These are phyloP conservation scores for Penicillium silybi DNA, from an alignment of 495 filamentous ascomycete species.

Conservation along the genomic window DNA sequence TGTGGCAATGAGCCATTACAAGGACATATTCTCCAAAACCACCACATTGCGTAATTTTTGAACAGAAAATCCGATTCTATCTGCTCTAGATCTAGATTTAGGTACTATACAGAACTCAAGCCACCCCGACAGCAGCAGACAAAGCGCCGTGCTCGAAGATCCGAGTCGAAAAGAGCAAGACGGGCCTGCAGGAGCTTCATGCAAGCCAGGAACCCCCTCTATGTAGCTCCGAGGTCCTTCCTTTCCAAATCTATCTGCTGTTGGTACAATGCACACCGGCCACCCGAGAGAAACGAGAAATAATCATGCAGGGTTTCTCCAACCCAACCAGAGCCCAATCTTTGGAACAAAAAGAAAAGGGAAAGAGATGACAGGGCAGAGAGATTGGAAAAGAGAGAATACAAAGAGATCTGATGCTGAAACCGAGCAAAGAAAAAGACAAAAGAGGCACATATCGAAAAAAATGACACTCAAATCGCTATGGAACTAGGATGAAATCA, in stretches of 20 bases:
- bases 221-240: constrained; percentile 1
- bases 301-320: constrained; percentile 9
- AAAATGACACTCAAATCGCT: constrained; percentile 28
- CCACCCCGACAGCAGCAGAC: neutral
- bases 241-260: constrained; percentile 33
- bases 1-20: no score
- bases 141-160: constrained; percentile 1
- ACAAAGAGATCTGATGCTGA: constrained; percentile 24
- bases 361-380: constrained; percentile 1
- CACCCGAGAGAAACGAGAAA: constrained; percentile 6
- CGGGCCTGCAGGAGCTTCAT: neutral
- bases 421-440: constrained; percentile 4
- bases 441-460: constrained; percentile 6
- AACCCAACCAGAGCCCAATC: constrained; percentile 7
- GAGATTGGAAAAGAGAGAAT: constrained; percentile 6
- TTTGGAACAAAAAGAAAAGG: constrained; percentile 3
- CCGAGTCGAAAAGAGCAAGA: neutral
- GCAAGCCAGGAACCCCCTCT: neutral
- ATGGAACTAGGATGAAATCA: constrained; percentile 25
- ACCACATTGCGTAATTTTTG: neutral
- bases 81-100: constrained; percentile 21
- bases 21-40: no score
- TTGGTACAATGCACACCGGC: constrained; percentile 34
- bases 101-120: constrained; percentile 14
- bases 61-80: constrained; percentile 13